Conservation (phyloP, 495 filamentous ascomycete genomes). For the Penicillium pancosmium region DNA sequence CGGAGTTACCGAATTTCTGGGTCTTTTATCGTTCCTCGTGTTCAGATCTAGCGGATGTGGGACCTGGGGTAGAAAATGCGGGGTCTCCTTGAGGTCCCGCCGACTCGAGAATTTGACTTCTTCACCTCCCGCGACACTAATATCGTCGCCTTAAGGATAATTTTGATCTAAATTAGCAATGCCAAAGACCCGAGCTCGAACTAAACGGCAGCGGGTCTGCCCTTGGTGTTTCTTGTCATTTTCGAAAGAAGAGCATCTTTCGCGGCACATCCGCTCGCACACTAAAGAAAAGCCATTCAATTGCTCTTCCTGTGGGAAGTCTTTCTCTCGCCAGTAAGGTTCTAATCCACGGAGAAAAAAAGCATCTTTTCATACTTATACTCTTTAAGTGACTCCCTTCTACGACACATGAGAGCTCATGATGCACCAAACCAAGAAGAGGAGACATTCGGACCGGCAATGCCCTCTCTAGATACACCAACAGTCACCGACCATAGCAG, state of each 20-base stretch:
- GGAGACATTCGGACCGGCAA: not conserved
- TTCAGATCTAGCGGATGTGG: not conserved
- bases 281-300: slow-evolving; percentile 38
- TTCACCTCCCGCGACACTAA: not conserved
- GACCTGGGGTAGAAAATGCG: slow-evolving; percentile 1
- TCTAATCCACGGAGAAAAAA: not conserved
- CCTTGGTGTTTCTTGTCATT: slow-evolving; percentile 32
- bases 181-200: slow-evolving; percentile 8
- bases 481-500: not conserved
- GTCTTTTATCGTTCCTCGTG: no score
- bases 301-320: slow-evolving; percentile 30
- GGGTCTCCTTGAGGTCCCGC: not conserved
- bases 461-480: not conserved
- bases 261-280: slow-evolving; percentile 35
- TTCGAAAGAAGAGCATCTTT: slow-evolving; percentile 35
- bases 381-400: slow-evolving; percentile 24
- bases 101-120: not conserved
- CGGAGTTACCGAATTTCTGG: no score
- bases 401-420: slow-evolving; percentile 23
- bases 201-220: slow-evolving; percentile 18
- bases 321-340: slow-evolving; percentile 29
- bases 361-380: not conserved
- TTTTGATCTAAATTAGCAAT: not conserved
- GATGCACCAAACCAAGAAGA: not conserved
- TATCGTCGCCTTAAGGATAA: not conserved